These are phyloP conservation scores for Aspergillus bridgeri DNA, from an alignment of 495 filamentous ascomycete species.

Conservation along the genomic window DNA sequence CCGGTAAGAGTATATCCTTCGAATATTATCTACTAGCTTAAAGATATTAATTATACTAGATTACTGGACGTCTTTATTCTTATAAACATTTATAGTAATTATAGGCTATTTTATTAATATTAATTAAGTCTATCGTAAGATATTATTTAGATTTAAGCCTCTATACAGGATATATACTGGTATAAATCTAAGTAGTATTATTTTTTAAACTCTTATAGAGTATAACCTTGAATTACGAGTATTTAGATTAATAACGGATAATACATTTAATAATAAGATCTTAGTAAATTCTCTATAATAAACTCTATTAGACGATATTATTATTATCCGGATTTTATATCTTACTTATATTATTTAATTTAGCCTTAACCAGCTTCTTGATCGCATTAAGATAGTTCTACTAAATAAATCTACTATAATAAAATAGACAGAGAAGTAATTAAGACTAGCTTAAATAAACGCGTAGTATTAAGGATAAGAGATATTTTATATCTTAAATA, in stretches of 20 bases:
- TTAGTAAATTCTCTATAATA: conserved; percentile 2
- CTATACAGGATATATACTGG: conserved; percentile 6
- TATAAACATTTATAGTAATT: background rate
- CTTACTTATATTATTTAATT: conserved; percentile 9
- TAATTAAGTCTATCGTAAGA: conserved; percentile 9
- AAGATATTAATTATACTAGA: conserved; percentile 13
- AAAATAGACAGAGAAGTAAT: conserved; percentile 4
- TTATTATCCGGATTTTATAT: background rate
- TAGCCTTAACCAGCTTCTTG: conserved; percentile 6
- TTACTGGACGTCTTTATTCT: conserved; percentile 13
- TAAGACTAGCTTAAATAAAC: conserved; percentile 1
- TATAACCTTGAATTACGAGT: too few species aligned
- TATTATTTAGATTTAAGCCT: conserved; percentile 14
- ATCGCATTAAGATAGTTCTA: background rate
- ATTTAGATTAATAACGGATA: too few species aligned
- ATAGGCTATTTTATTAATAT: conserved; percentile 1
- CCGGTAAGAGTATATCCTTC: conserved; percentile 2
- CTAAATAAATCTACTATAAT: background rate
- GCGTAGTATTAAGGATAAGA: background rate
- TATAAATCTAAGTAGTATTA: conserved; percentile 12
- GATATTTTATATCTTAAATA: conserved; percentile 3
- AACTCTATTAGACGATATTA: background rate
- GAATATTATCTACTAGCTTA: background rate
- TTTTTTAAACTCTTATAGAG: too few species aligned
- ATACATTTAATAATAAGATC: too few species aligned